phyloP scores from a whole-genome alignment of 495 filamentous ascomycete species.

The Xylaria grammica region DNA sequence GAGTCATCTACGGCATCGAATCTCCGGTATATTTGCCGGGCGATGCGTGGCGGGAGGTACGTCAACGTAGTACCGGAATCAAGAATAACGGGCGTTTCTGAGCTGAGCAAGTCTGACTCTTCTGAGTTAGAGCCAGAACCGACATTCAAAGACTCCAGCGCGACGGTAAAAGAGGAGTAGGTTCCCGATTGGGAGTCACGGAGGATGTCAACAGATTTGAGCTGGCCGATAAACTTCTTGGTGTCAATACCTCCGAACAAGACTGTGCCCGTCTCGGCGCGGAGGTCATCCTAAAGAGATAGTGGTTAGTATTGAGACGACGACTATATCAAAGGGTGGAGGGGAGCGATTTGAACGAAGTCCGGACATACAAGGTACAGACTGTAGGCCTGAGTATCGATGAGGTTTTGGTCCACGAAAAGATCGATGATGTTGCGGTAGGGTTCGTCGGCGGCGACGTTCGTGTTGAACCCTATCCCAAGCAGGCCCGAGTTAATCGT shows the following conservation, averaged over 20 bases:
- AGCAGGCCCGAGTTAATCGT: constrained; percentile 78
- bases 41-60: constrained; percentile 74
- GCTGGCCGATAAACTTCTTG: constrained; percentile 76
- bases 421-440: constrained; percentile 83
- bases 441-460: constrained; percentile 66
- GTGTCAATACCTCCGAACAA: constrained; percentile 92
- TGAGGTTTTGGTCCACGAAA: constrained; percentile 70
- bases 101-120: constrained; percentile 26
- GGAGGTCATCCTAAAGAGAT: constrained; percentile 47
- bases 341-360: neutral
- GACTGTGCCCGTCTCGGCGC: constrained; percentile 74
- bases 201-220: constrained; percentile 72
- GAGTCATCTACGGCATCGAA: constrained; percentile 61
- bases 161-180: constrained; percentile 48
- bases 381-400: constrained; percentile 84
- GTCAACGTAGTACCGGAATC: constrained; percentile 86
- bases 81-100: constrained; percentile 65
- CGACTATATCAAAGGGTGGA: neutral
- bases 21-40: constrained; percentile 59
- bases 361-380: constrained; percentile 65
- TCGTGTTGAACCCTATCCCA: constrained; percentile 81
- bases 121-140: constrained; percentile 42
- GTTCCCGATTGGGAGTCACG: constrained; percentile 39
- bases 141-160: constrained; percentile 36
- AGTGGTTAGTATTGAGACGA: neutral